These are phyloP conservation scores for Exophiala aquamarina DNA, from an alignment of 2,329 filamentous ascomycete genomes.

Conservation along the genomic window DNA sequence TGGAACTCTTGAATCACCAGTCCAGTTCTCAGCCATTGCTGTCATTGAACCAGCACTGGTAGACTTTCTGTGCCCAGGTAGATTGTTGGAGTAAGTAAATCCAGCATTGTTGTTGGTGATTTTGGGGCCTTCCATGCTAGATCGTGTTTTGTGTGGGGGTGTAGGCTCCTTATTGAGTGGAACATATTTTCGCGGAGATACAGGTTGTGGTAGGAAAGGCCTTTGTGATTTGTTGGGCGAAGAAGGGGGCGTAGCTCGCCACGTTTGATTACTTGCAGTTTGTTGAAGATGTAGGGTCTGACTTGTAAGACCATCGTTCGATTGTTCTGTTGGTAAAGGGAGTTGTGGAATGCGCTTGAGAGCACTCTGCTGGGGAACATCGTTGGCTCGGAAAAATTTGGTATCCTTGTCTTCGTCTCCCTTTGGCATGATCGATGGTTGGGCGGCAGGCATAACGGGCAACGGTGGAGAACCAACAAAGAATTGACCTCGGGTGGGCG, in stretches of 20 bases:
- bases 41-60: slow-evolving; percentile 22
- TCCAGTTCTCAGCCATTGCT: slow-evolving; percentile 2
- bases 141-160: slow-evolving; percentile 5
- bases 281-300: slow-evolving; percentile 2
- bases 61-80: slow-evolving; percentile 20
- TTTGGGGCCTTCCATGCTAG: slow-evolving; percentile 14
- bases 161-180: slow-evolving; percentile 1
- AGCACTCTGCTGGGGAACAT: slow-evolving; percentile 49
- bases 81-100: neutral
- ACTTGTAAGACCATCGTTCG: neutral
- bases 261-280: neutral
- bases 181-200: slow-evolving; percentile 13
- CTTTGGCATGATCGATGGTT: neutral
- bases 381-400: slow-evolving; percentile 69
- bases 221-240: slow-evolving; percentile 14
- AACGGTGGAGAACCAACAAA: slow-evolving; percentile 21
- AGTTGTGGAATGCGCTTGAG: slow-evolving; percentile 10
- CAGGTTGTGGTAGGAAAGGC: slow-evolving; percentile 1
- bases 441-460: neutral
- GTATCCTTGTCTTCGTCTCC: slow-evolving; percentile 48
- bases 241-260: slow-evolving; percentile 9
- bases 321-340: slow-evolving; percentile 4
- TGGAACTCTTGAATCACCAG: slow-evolving; percentile 5
- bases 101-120: slow-evolving; percentile 6
- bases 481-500: slow-evolving; percentile 33